Base-by-base conservation (phyloP, 495 filamentous ascomycete genomes). In the Penicillium turbatum region DNA sequence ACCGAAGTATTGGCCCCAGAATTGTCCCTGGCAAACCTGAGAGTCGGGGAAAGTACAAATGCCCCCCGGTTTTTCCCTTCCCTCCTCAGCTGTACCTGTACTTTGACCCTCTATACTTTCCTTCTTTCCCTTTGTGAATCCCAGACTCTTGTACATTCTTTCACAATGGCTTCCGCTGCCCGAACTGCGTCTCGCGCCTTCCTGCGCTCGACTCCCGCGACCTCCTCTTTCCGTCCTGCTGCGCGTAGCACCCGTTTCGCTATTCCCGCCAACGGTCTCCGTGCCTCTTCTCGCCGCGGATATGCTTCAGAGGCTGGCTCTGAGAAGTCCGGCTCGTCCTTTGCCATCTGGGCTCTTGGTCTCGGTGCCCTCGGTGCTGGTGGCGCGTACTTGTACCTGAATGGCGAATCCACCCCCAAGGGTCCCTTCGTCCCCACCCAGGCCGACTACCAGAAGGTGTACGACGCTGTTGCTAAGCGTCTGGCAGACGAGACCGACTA, bases 361-460 rank as follows among this genome's bases (percentile, higher is more conserved):
- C 73, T 86, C 42, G 78, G 80, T 44, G 74, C 78, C 47, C 79
- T 78, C 12, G 85, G 76, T 68, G 88, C 83, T 68, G 84, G 77
- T 53, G 87, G 81, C 48, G 86, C 79, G 62, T 92, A 86, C 70
- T 79, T 84, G 68, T 89, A 86, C 78, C 76, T 75, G 59, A 76
- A 80, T 53, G 81, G 83, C 60, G 72, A 74, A 50, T 62, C 69
- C 55, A 58, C 64, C 31, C 63, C 65, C 48, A 64, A 74, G 41
- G 68, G 55, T 36, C 69, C 70, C 54, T 88, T 95, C 72, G 79
- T 73, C 19, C 89, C 92, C 58, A 87, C 80, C 57, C 80, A 87
- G 74, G 84, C 84, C 51, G 91, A 98, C 71, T 98, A 96, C 78
- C 90, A 97, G 81, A 86, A 88, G 74, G 90, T 97, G 55, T 98